Percentiles rank a stretch among this genome's conserved stretches.
phyloP scores from a whole-genome alignment of 805 yeast species.

The Yarrowia sp. region DNA sequence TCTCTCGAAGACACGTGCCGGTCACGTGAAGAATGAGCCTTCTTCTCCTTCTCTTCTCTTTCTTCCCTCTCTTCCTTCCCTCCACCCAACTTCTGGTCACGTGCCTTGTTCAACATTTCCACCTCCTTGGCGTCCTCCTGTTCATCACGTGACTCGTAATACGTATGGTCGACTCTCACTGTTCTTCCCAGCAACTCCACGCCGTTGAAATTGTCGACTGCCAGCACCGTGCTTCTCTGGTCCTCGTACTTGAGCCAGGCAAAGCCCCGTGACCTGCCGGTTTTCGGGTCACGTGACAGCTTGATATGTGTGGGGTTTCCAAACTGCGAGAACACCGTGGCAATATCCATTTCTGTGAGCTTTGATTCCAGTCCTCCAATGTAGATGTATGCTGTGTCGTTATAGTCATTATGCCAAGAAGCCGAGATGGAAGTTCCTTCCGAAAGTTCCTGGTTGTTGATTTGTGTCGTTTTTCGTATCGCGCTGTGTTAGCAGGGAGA shows the following conservation, averaged over 20 bases:
- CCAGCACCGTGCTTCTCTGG: slow-evolving; percentile 77
- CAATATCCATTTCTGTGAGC: slow-evolving; percentile 75
- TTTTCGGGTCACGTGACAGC: slow-evolving; percentile 67
- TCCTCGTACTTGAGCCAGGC: slow-evolving; percentile 85
- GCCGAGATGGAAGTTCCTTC: slow-evolving; percentile 63
- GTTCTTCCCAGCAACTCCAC: slow-evolving; percentile 57
- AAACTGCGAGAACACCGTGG: slow-evolving; percentile 83
- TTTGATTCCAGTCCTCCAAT: slow-evolving; percentile 75
- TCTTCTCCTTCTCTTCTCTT: background rate
- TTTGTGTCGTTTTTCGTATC: slow-evolving; percentile 22
- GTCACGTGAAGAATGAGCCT: background rate
- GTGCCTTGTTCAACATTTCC: slow-evolving; percentile 9
- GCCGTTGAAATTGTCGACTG: slow-evolving; percentile 90
- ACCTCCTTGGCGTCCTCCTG: slow-evolving; percentile 9
- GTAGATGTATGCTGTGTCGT: slow-evolving; percentile 72
- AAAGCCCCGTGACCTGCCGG: slow-evolving; percentile 75
- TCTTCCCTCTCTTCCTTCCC: background rate
- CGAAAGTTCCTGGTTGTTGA: slow-evolving; percentile 74
- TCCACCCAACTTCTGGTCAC: background rate
- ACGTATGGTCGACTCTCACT: slow-evolving; percentile 74
- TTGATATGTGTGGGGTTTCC: slow-evolving; percentile 84
- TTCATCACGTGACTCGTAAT: slow-evolving; percentile 52
- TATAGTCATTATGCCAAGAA: slow-evolving; percentile 90
- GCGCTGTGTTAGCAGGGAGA: slow-evolving; percentile 15
- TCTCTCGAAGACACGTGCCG: background rate